Percentiles rank a stretch among this genome's conserved stretches.
Evolutionary conservation across 2,329 filamentous ascomycete genomes (phyloP).

Genomic region (Ophiosphaerella narmari): DNA sequence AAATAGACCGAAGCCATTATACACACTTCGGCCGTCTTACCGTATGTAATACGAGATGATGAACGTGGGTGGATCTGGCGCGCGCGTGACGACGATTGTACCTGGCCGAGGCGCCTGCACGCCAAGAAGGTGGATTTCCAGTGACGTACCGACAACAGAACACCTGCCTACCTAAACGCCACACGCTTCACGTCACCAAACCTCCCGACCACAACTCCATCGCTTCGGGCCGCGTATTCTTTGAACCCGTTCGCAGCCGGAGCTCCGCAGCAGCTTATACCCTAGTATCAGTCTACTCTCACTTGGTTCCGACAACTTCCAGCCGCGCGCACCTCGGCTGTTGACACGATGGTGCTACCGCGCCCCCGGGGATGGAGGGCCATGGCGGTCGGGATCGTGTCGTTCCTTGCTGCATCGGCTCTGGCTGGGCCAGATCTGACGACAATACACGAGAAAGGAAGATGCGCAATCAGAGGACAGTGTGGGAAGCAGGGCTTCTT

Average conservation of each 20-base stretch:
- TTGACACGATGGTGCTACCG: conserved; percentile 22
- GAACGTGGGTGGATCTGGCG: background rate
- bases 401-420: conserved; percentile 32
- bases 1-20: conserved; percentile 5
- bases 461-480: conserved; percentile 88
- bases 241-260: background rate
- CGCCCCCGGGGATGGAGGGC: conserved; percentile 20
- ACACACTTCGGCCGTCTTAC: background rate
- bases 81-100: conserved; percentile 17
- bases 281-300: background rate
- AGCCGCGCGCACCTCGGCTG: background rate
- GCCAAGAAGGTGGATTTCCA: conserved; percentile 7
- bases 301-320: too few relatives aligned
- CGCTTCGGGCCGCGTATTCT: background rate
- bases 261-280: background rate
- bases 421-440: conserved; percentile 41
- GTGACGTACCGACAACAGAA: conserved; percentile 23
- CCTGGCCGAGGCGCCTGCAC: conserved; percentile 10
- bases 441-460: conserved; percentile 76
- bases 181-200: conserved; percentile 8
- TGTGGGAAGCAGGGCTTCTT: conserved; percentile 93
- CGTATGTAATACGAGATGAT: too few relatives aligned
- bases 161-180: conserved; percentile 7
- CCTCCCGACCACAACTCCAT: background rate
- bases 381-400: conserved; percentile 31